phyloP scores from a whole-genome alignment of 768 basidiomycete genomes.

The Pisolithus sp. region DNA sequence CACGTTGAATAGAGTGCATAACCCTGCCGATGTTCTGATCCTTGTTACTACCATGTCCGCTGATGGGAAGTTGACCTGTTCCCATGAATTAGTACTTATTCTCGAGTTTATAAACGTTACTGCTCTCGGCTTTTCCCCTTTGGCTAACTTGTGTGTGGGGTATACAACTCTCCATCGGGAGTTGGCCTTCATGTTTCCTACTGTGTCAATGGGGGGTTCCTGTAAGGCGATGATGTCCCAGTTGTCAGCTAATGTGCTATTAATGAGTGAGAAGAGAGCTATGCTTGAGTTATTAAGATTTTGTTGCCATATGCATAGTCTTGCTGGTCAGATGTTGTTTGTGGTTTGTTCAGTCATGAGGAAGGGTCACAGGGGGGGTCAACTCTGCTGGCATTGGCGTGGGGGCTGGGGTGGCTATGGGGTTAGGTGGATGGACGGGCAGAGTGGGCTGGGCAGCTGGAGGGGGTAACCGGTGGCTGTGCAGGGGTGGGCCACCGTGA shows the following conservation, averaged over 20 bases:
- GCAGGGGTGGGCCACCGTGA: no score
- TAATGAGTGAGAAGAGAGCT: slow-evolving; percentile 3
- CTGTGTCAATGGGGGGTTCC: not conserved
- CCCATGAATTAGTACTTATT: slow-evolving; percentile 17
- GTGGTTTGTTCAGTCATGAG: no score
- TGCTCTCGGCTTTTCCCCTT: slow-evolving; percentile 3
- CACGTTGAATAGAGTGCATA: slow-evolving; percentile 31
- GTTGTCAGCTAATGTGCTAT: slow-evolving; percentile 20
- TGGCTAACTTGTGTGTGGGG: not conserved
- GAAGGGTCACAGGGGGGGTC: no score
- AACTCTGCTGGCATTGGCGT: no score
- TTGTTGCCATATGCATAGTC: no score
- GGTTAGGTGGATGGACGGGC: no score
- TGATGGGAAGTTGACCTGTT: slow-evolving; percentile 15
- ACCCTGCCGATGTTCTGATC: slow-evolving; percentile 9
- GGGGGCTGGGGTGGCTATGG: not conserved
- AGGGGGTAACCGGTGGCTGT: no score
- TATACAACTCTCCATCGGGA: not conserved
- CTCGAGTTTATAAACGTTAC: slow-evolving; percentile 16
- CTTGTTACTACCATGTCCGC: slow-evolving; percentile 26
- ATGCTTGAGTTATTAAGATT: no score
- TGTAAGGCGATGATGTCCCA: slow-evolving; percentile 2
- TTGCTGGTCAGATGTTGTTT: no score
- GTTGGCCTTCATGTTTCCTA: not conserved
- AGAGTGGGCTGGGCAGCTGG: no score